Evolutionary conservation across 1,139 yeast species (phyloP), one percentile per base, ranked within the genome.

Genomic region (Protomyces inouyei): DNA sequence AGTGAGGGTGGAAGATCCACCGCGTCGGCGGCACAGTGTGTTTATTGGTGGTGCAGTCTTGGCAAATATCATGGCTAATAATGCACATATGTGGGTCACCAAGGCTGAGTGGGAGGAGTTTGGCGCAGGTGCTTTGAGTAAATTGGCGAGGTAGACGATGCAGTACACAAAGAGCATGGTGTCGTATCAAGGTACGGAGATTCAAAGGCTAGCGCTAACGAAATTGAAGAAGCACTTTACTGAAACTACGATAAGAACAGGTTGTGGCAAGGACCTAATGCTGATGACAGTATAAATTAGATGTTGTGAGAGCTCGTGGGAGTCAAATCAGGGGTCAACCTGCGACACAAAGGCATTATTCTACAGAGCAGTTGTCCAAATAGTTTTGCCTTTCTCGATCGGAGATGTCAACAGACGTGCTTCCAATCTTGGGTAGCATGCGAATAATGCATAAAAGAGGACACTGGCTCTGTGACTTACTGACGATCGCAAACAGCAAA

Each of bases 21-120:
- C 99, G 71, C 86, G 98, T 80, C 89, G 99, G 81, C 87, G 93
- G 76, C 97, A 95, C 76, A 93, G 93, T 97, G 99, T 93, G 53
- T 93, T 93, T 77, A 86, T 93, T 70, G 99, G 99, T 71, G 99
- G 99, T 73, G 98, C 98, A 5, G 98, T 93, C 21, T 82, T 93
- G 73, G 98, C 99, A 45, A 91, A 88, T 73, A 93, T 93, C 72
- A 93, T 95, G 98, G 96, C 96, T 56, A 97, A 93, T 75, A 93
- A 92, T 76, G 97, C 92, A 69, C 97, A 91, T 73, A 88, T 93
- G 96, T 69, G 99, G 99, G 84, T 95, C 72, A 81, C 92, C 65
- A 91, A 88, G 75, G 89, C 87, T 74, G 99, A 93, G 78, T 93
- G 98, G 98, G 95, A 90, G 75, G 99, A 93, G 78, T 89, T 88